Base-by-base conservation (phyloP, 2,329 filamentous ascomycete genomes). In the Westerdykella aurantiaca region DNA sequence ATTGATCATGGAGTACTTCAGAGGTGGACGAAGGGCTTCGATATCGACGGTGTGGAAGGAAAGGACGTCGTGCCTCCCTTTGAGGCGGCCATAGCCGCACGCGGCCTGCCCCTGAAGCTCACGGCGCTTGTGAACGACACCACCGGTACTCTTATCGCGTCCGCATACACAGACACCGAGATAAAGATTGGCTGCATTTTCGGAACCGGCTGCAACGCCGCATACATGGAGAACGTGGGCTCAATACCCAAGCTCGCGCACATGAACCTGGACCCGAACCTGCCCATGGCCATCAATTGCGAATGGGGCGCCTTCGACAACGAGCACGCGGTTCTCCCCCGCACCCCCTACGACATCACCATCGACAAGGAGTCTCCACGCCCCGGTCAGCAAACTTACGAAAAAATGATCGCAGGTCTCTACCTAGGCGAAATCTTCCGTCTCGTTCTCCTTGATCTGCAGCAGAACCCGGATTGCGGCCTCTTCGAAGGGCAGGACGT, bases 171-270 rank as follows among this genome's bases (percentile, higher is more conserved):
- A n/a, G 90, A 98, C 65, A 74, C 83, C 37, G 81, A 83, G 56
- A 94, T 96, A 80, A 89, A 83, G 72, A 93, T 97, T 60, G 93
- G 93, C 44, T 96, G 91, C 70, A 98, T 98, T 64, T 98, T 98
- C 61, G 93, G 93, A 58, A 98, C 93, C 11, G 93, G 93, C 47
- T 96, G 93, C 73, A 98, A 98, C 62, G 93, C 91, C 34, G 93
- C 93, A 33, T 98, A 98, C 74, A 95, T 98, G 86, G 93, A 98
- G 71, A 72, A 94, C 61, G 87, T 81, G 52, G 89, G 88, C 52
- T 87, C 85, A 11, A 88, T 98, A 52, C 91, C 90, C 52, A 98
- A 98, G 77, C 81, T 98, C 43, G 88, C 86, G 10, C 82, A 96
- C 72, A 80, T 95, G 76, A 93, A 94, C 60, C 79, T 97, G 31